A percentile compares a stretch with the other conserved stretches of the same genome.
phyloP scores from a whole-genome alignment of 2,329 filamentous ascomycete genomes.

The Colletotrichum sojae region DNA sequence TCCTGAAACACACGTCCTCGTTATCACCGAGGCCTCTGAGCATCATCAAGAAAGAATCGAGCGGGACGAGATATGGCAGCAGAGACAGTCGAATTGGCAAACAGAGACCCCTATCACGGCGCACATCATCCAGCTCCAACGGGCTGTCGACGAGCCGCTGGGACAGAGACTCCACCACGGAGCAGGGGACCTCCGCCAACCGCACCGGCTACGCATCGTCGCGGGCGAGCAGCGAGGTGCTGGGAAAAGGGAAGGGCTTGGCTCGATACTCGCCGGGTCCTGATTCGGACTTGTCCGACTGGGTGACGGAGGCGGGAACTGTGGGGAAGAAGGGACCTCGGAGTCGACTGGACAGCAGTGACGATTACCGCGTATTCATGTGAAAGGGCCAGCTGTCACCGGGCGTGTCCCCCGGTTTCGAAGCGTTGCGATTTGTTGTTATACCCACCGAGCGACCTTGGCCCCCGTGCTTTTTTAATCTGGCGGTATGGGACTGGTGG shows the following conservation, averaged over 20 bases:
- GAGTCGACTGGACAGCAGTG: conserved; percentile 30
- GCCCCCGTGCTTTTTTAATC: not conserved
- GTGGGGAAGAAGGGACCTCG: conserved; percentile 26
- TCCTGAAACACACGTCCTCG: conserved; percentile 23
- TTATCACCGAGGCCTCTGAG: conserved; percentile 39
- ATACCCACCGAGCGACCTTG: conserved; percentile 31
- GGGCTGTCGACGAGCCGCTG: conserved; percentile 29
- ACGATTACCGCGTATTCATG: conserved; percentile 41
- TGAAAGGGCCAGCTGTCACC: conserved; percentile 3
- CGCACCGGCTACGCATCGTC: conserved; percentile 31
- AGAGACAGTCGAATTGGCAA: conserved; percentile 35
- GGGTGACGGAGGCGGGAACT: conserved; percentile 40
- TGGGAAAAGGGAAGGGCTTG: conserved; percentile 36
- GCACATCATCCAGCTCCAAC: conserved; percentile 35
- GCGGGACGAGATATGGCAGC: conserved; percentile 15
- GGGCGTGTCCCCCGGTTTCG: conserved; percentile 13
- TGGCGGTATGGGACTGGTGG: not conserved
- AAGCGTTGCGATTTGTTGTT: conserved; percentile 41
- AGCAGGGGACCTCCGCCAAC: conserved; percentile 22
- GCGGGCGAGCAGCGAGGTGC: conserved; percentile 33
- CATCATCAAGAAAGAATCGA: conserved; percentile 37
- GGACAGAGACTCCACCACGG: conserved; percentile 28
- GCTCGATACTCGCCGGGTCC: conserved; percentile 29
- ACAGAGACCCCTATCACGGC: conserved; percentile 30
- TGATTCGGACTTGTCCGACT: conserved; percentile 39